phyloP scores from a whole-genome alignment of 306 rosid species.

The Lithocarpus polystachyus region DNA sequence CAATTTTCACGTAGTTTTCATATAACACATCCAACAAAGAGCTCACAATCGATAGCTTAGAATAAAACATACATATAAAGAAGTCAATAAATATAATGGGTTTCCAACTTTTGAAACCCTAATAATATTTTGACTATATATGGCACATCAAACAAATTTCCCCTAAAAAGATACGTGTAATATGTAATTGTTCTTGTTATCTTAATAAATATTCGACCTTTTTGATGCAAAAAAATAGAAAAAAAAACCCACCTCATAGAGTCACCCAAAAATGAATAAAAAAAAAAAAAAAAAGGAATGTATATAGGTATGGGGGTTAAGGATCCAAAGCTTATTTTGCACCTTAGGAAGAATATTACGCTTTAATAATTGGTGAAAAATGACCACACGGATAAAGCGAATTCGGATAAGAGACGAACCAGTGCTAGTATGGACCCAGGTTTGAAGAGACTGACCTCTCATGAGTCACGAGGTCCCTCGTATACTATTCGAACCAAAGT shows the following conservation, averaged over 20 bases:
- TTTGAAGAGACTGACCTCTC: conserved; percentile 31
- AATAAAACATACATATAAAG: no score
- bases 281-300: background rate
- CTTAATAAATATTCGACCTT: no score
- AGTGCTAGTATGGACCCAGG: conserved; percentile 36
- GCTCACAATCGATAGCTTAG: no score
- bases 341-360: conserved; percentile 46
- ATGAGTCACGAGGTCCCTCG: conserved; percentile 31
- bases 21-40: no score
- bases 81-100: no score
- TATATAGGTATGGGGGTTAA: conserved; percentile 2
- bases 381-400: conserved; percentile 54
- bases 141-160: no score
- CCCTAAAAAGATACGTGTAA: no score
- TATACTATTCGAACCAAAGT: conserved; percentile 23
- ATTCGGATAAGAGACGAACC: conserved; percentile 45
- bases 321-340: conserved; percentile 25
- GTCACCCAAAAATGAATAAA: background rate
- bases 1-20: background rate
- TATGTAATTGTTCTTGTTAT: no score
- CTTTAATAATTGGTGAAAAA: conserved; percentile 63
- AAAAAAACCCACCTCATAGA: background rate
- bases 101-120: no score
- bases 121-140: no score
- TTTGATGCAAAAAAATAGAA: no score